Evolutionary conservation across 768 basidiomycete species (phyloP).

Genomic region (Xanthoconium purpureum): DNA sequence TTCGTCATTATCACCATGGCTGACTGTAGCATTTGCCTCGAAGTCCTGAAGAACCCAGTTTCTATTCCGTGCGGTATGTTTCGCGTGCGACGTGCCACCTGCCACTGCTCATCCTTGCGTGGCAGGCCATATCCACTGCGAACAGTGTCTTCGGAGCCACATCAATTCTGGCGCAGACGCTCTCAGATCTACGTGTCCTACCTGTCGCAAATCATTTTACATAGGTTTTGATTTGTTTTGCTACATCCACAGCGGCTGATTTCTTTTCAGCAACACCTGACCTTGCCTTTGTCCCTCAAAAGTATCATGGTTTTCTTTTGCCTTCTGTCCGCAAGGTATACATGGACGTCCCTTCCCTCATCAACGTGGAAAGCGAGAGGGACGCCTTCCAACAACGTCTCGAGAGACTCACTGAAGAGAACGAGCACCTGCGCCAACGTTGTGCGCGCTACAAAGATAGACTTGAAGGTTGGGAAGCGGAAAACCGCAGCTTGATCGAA

Average conservation of each 20-base stretch:
- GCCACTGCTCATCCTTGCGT: constrained; percentile 2
- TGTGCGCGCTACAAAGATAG: constrained; percentile 41
- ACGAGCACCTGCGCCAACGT: constrained; percentile 41
- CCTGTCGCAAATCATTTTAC: constrained; percentile 53
- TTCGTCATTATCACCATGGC: constrained; percentile 34
- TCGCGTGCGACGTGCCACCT: not conserved
- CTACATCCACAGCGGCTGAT: not conserved
- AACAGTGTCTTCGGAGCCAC: constrained; percentile 48
- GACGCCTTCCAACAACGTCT: constrained; percentile 39
- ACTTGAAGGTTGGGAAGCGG: constrained; percentile 31
- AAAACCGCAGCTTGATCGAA: constrained; percentile 27
- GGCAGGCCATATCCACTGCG: constrained; percentile 66
- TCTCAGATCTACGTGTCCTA: constrained; percentile 51
- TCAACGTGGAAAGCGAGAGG: constrained; percentile 31
- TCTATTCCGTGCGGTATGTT: constrained; percentile 61
- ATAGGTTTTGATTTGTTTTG: constrained; percentile 42
- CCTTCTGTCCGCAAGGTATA: constrained; percentile 58
- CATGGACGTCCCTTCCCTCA: constrained; percentile 40
- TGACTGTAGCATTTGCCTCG: constrained; percentile 61
- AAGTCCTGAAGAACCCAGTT: constrained; percentile 51
- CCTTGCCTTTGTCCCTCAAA: constrained; percentile 48
- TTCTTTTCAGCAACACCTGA: constrained; percentile 45
- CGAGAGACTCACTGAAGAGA: constrained; percentile 37
- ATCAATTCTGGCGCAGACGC: constrained; percentile 30
- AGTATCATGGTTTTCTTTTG: constrained; percentile 55